Base-by-base conservation (phyloP, 306 rosid species). In the Castanospermum australe region DNA sequence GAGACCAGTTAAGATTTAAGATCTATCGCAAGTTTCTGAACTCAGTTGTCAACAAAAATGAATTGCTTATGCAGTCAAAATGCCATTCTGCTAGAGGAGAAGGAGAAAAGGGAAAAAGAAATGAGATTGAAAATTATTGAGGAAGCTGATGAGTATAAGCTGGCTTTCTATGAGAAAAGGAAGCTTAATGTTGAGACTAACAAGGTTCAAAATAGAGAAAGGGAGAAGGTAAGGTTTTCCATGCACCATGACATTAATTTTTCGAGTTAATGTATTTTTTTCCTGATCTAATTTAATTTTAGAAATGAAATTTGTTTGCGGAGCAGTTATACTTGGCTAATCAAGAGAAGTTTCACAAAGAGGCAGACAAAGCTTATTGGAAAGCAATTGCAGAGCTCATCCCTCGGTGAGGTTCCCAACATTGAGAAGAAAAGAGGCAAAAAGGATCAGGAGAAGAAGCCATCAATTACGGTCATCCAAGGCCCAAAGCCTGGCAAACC, bases 401-500 rank as follows among this genome's bases (percentile, higher is more conserved):
- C 84, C 98, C 99, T n/a, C 77, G 89, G 89, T 12, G 99, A 96
- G 86, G 89, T 96, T 79, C 89, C 98, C 57, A 87, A 83, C 84
- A 91, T 96, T 51, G 98, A 91, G 90, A 95, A 93, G 87, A 91
- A 15, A 84, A 87, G 97, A 85, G 87, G 97, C 79, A 96, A 96
- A 91, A 96, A 93, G 79, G 99, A 93, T 86, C 90, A 89, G 73
- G 98, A 96, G 18, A 96, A 93, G 77, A 91, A 92, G 59, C 96
- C 99, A 60, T 91, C 97, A 1, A 72, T 96, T 84, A 70, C 88
- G 1, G 94, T 96, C 28, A 59, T 96, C 82, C 99, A 90, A 74
- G 99, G 99, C 71, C 99, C 99, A 0, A 93, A 96, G 89, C 99
- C 99, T 2, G 99, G 98, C 71, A 96, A 93, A 81, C 99, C 98